Base-by-base conservation (phyloP, 257 asterid species). In the Nicotiana sylvestris region DNA sequence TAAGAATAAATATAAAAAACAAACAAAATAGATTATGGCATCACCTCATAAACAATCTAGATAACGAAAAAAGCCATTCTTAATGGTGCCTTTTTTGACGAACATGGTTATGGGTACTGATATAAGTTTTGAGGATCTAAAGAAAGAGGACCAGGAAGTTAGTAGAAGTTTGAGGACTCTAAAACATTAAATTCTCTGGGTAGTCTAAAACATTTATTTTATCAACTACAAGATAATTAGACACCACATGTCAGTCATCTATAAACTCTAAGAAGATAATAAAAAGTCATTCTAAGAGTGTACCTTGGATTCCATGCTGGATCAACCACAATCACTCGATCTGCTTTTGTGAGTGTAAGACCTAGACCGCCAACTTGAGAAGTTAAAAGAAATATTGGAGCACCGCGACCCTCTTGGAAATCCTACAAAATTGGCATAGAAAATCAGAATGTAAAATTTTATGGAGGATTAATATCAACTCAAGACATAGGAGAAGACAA, bases 301-400 rank as follows among this genome's bases (percentile, higher is more conserved):
- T 76, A 94, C 99, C 99, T 96, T 25, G 99, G 99, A 81, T 96
- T 96, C 99, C 99, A 96, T 80, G 99, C 99, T 43, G 99, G 99
- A 87, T 96, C 99, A 76, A 89, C 95, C 83, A 96, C 99, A 84
- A 96, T 96, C 74, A 96, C 99, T 79, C 98, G 95, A 81, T 96
- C 99, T 27, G 99, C 99, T 85, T 91, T 92, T 77, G 99, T 96
- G 68, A 96, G 96, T 80, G 99, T 96, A 80, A 96, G 96, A 84
- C 99, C 99, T 84, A 96, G 87, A 81, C 99, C 99, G 46, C 99
- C 99, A 82, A 96, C 99, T 92, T 93, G 98, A 83, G 98, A 91
- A 62, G 98, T 96, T 86, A 96, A 85, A 77, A 96, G 97, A 85
- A 96, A 96, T 66, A 96, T 89, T 66, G 97, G 89, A 76, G 94